Evolutionary conservation across 768 basidiomycete species (phyloP), one percentile per base, ranked within the genome.

Genomic region (Coprinopsis cinerea): DNA sequence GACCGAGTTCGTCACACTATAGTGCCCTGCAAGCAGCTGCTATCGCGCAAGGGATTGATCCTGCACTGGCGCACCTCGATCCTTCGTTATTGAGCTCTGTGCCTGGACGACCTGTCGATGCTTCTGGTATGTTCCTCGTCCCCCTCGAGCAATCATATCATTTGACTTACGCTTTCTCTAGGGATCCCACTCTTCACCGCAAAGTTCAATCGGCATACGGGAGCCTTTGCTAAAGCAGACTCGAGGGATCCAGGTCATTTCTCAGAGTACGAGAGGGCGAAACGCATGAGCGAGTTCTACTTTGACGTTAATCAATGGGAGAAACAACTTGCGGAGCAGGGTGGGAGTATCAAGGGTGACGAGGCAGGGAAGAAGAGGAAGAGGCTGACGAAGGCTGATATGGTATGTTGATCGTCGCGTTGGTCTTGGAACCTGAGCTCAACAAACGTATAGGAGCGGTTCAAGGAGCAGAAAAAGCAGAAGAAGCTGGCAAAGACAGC

Each of bases 401-500:
- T 92, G 74, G 89, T 91, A 55, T 52, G 86, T 51, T 51, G 18
- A 13, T 42, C 39, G 4, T 43, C 44, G 46, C 26, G 30, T 46
- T 28, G 53, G 32, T 26, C 32, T 17, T 22, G 41, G 32, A 53
- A 36, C 28, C 44, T 57, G 17, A 51, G 42, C 53, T 39, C 44
- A 49, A 6, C 55, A 37, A 63, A 89, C 51, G 7, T 55, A 37
- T 63, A 90, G 88, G 87, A 91, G 56, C 81, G 86, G 35, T 91
- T 85, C 64, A 88, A 85, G 61, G 86, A 90, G 61, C 83, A 88
- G 70, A 92, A 91, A 65, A 75, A 68, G 55, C 67, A 72, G 60
- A 91, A 91, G 72, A 92, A 91, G 68, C 81, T 90, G 7, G 87
- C 88, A 32, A 91, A 90, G 71, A 91, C 88, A 1, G 89, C 89